Conservation (phyloP, 176 grass and related monocot species). For the Elaeis guineensis region DNA sequence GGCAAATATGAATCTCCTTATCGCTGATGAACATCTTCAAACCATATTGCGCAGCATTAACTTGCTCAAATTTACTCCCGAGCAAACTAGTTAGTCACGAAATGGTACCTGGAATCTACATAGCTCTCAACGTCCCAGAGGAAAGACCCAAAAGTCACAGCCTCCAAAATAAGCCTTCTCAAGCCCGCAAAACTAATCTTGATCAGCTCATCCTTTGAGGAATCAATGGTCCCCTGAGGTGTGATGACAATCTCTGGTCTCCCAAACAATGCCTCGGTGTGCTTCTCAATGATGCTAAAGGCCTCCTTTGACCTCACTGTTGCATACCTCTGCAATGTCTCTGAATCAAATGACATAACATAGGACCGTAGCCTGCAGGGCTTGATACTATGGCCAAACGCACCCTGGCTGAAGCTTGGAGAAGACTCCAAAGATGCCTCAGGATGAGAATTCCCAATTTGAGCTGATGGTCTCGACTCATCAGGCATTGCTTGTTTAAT, state of each 20-base stretch:
- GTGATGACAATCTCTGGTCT: constrained; percentile 94
- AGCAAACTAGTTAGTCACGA: constrained; percentile 41
- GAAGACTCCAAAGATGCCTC: constrained; percentile 50
- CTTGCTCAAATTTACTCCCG: neutral
- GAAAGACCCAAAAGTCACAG: constrained; percentile 92
- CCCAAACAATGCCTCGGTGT: constrained; percentile 88
- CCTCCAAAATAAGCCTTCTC: constrained; percentile 84
- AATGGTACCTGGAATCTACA: constrained; percentile 92
- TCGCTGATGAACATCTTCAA: no score
- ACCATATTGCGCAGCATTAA: no score
- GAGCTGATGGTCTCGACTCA: constrained; percentile 32
- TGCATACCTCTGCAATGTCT: constrained; percentile 72
- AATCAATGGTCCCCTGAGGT: constrained; percentile 74
- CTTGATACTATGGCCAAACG: constrained; percentile 46
- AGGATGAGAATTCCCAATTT: constrained; percentile 37
- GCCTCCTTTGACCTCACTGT: constrained; percentile 92
- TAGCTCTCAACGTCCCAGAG: constrained; percentile 95
- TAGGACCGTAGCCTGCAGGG: constrained; percentile 78
- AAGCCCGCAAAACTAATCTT: constrained; percentile 72
- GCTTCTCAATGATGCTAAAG: constrained; percentile 95
- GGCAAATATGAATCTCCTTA: no score
- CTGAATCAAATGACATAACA: constrained; percentile 92
- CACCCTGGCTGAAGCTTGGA: constrained; percentile 26
- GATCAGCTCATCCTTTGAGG: constrained; percentile 85
- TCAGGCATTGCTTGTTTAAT: constrained; percentile 55